Conservation (phyloP, 805 yeast species). For the Hanseniaspora guilliermondii region DNA sequence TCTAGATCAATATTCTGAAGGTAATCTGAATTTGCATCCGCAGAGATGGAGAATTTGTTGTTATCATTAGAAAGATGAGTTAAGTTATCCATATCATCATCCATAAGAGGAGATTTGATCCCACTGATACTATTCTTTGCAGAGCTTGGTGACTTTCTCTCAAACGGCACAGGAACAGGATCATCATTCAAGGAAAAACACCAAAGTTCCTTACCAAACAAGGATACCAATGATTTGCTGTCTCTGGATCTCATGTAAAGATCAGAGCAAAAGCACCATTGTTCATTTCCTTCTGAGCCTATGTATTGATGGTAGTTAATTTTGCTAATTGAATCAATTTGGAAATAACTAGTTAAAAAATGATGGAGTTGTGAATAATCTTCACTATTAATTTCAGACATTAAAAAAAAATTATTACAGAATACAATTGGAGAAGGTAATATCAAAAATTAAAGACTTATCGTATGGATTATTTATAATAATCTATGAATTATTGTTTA, state of each 20-base stretch:
- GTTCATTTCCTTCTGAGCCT: conserved; percentile 29
- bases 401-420: neutral
- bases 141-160: conserved; percentile 4
- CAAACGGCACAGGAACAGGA: conserved; percentile 26
- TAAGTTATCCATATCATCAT: neutral
- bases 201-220: conserved; percentile 34
- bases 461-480: no score
- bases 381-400: neutral
- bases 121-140: neutral
- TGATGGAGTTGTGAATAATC: conserved; percentile 7
- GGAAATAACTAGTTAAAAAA: conserved; percentile 23
- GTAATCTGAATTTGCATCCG: neutral
- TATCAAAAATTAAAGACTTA: no score
- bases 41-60: neutral
- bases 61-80: neutral
- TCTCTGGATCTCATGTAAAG: conserved; percentile 27
- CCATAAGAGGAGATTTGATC: conserved; percentile 1
- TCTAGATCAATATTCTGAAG: conserved; percentile 10
- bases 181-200: conserved; percentile 32
- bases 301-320: conserved; percentile 27
- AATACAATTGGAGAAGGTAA: no score
- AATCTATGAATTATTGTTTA: no score
- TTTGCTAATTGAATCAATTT: conserved; percentile 23
- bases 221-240: conserved; percentile 29
- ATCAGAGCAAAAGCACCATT: conserved; percentile 33